These are phyloP conservation scores for Aspergillus flavus DNA, from an alignment of 2,329 filamentous ascomycete species.

Conservation along the genomic window DNA sequence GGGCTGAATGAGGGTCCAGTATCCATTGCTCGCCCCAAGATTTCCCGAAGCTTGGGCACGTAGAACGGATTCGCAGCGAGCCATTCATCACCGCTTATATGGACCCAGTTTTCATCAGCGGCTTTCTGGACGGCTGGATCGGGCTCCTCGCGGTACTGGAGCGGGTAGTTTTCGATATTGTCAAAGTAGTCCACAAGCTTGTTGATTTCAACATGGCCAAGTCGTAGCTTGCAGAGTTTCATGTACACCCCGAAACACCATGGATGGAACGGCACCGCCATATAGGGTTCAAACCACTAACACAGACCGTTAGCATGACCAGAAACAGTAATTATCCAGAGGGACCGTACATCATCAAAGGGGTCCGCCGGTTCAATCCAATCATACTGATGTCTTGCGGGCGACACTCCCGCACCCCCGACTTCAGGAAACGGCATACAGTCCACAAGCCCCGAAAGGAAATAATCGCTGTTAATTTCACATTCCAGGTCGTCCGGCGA, in stretches of 20 bases:
- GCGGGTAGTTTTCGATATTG: neutral
- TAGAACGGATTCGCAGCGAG: conserved; percentile 7
- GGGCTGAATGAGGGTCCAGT: neutral
- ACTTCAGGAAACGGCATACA: neutral
- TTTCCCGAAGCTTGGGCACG: neutral
- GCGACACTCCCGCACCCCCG: no score
- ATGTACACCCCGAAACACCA: conserved; percentile 4
- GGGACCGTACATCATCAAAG: neutral
- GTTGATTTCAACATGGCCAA: neutral
- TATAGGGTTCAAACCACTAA: no score
- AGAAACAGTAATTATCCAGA: neutral
- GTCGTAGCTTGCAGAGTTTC: neutral
- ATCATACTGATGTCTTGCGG: no score
- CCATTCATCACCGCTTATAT: neutral
- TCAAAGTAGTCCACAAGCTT: neutral
- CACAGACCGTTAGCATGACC: no score
- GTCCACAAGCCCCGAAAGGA: conserved; percentile 3
- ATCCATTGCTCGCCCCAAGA: neutral
- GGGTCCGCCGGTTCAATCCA: neutral
- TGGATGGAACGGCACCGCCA: conserved; percentile 1
- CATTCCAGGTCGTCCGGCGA: neutral
- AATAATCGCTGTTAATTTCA: conserved; percentile 4
- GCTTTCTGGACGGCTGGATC: neutral
- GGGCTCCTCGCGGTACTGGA: neutral
- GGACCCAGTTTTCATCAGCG: neutral